Percentiles rank a stretch among this genome's conserved stretches.
Evolutionary conservation across 208 protist species (phyloP).

Genomic region (Leptomonas seymouri): DNA sequence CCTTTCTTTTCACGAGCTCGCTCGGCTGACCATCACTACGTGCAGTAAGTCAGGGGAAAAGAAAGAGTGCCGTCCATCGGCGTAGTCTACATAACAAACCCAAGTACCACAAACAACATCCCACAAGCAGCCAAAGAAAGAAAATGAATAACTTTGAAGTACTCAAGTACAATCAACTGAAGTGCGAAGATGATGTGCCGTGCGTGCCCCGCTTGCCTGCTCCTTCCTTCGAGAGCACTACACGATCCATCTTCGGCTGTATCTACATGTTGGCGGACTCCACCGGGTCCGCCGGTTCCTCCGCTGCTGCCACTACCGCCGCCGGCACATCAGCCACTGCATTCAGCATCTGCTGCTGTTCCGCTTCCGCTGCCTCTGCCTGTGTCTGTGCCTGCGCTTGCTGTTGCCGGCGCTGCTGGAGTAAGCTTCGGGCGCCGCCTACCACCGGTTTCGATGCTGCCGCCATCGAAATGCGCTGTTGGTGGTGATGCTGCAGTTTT

Average conservation of each 20-base stretch:
- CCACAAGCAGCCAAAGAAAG: background rate
- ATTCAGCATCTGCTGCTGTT: background rate
- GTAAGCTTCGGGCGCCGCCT: conserved; percentile 12
- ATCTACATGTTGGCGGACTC: conserved; percentile 3
- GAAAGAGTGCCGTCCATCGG: too few species aligned
- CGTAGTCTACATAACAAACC: too few species aligned
- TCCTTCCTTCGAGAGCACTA: background rate
- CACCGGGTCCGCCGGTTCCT: background rate
- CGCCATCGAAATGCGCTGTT: conserved; percentile 1
- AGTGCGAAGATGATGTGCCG: too few species aligned
- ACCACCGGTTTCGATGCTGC: conserved; percentile 11
- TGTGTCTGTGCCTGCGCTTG: conserved; percentile 9
- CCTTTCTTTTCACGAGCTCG: too few species aligned
- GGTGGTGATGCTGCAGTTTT: conserved; percentile 12
- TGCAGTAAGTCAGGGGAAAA: too few species aligned
- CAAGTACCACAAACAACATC: background rate
- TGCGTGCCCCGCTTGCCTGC: too few species aligned
- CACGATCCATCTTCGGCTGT: background rate
- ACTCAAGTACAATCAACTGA: background rate
- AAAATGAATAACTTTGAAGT: background rate
- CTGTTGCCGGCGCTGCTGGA: conserved; percentile 22
- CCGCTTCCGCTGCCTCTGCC: too few species aligned
- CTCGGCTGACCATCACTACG: too few species aligned
- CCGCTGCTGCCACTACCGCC: background rate
- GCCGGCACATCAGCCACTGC: background rate